Conservation (phyloP, 2,329 filamentous ascomycete genomes). For the Fusarium transvaalense region DNA sequence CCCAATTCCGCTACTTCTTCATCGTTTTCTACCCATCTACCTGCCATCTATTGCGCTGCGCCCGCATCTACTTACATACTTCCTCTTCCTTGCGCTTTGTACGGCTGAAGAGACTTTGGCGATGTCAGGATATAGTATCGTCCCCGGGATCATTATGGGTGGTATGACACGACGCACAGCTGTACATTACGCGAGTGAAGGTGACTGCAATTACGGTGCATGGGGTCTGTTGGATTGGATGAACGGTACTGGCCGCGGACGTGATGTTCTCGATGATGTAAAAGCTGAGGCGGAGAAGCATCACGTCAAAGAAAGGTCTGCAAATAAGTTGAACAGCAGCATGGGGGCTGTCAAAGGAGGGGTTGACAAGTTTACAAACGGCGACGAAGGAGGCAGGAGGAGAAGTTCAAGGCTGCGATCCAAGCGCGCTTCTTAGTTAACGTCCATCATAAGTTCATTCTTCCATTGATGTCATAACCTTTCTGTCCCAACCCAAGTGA, state of each 20-base stretch:
- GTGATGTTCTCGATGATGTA: constrained; percentile 66
- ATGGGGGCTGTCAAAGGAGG: constrained; percentile 52
- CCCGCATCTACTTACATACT: constrained; percentile 79
- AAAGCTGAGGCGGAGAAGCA: constrained; percentile 69
- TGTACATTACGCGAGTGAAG: constrained; percentile 68
- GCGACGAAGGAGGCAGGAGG: constrained; percentile 45
- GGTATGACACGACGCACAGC: constrained; percentile 59
- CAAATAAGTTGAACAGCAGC: constrained; percentile 52
- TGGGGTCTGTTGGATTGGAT: constrained; percentile 74
- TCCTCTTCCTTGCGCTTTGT: constrained; percentile 71
- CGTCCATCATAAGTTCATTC: neutral
- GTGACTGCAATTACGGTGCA: constrained; percentile 71
- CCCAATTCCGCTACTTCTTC: constrained; percentile 72
- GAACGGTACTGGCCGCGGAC: constrained; percentile 67
- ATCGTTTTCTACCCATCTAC: constrained; percentile 74
- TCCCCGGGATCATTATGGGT: constrained; percentile 66
- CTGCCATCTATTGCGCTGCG: constrained; percentile 73
- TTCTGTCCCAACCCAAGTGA: neutral
- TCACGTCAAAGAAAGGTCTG: constrained; percentile 59
- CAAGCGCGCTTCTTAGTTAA: constrained; percentile 27
- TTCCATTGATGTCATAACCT: constrained; percentile 1
- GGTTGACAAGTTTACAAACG: constrained; percentile 48
- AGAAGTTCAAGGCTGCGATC: constrained; percentile 48
- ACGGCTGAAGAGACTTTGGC: constrained; percentile 76
- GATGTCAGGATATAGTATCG: constrained; percentile 74